These are phyloP conservation scores for Fraxinus paxiana DNA, from an alignment of 305 asterid genomes.

Conservation along the genomic window DNA sequence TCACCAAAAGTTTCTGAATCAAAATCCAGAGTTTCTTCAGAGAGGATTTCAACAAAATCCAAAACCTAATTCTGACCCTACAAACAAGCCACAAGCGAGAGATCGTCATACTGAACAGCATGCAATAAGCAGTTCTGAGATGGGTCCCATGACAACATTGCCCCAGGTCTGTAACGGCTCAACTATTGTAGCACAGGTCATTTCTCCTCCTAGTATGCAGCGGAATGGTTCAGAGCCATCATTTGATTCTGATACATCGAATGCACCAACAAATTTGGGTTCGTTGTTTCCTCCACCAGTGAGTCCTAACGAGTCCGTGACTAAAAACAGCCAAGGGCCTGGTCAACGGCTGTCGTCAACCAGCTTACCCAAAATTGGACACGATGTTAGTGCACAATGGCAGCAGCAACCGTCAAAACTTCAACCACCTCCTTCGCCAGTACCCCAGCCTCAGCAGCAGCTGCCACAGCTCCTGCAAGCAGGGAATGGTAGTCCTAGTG, in stretches of 20 bases:
- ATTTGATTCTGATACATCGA: slow-evolving; percentile 39
- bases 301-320: slow-evolving; percentile 35
- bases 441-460: slow-evolving; percentile 39
- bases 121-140: slow-evolving; percentile 38
- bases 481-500: slow-evolving; percentile 47
- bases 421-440: slow-evolving; percentile 46
- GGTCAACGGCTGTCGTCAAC: slow-evolving; percentile 36
- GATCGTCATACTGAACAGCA: slow-evolving; percentile 37
- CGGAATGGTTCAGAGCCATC: slow-evolving; percentile 50
- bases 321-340: slow-evolving; percentile 37
- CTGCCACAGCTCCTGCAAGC: slow-evolving; percentile 46
- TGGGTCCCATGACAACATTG: slow-evolving; percentile 28
- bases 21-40: slow-evolving; percentile 41
- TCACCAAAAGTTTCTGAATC: slow-evolving; percentile 40
- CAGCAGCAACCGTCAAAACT: slow-evolving; percentile 42
- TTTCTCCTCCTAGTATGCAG: slow-evolving; percentile 28
- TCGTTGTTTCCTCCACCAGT: slow-evolving; percentile 36
- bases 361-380: slow-evolving; percentile 34
- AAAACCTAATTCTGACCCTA: slow-evolving; percentile 34
- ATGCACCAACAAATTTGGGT: slow-evolving; percentile 37
- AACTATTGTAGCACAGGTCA: slow-evolving; percentile 23
- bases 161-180: slow-evolving; percentile 32
- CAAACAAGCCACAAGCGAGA: slow-evolving; percentile 36
- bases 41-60: slow-evolving; percentile 41
- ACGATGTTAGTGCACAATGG: slow-evolving; percentile 38